A percentile compares a stretch with the other conserved stretches of the same genome.
Conservation (phyloP, 208 protist species). For the Paratrypanosoma confusum region DNA sequence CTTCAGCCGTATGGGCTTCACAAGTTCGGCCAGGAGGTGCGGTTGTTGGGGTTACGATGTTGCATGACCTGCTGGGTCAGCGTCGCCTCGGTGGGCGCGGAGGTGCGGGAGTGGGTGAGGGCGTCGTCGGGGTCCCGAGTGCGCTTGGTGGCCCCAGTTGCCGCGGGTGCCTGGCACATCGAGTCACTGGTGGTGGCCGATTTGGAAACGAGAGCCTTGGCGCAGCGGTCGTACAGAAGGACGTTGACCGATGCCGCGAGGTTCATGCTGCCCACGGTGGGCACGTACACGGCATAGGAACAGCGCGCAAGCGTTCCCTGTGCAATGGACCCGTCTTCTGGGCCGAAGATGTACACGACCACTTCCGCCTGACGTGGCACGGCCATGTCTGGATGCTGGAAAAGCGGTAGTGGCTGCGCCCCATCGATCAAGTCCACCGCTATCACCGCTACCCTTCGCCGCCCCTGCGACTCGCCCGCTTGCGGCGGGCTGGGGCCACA, state of each 20-base stretch:
- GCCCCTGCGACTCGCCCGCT: neutral
- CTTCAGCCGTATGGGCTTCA: neutral
- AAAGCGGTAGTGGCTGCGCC: slow-evolving; percentile 25
- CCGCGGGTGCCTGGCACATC: too few relatives aligned
- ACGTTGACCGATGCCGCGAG: slow-evolving; percentile 58
- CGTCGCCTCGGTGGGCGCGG: too few relatives aligned
- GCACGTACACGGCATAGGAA: slow-evolving; percentile 54
- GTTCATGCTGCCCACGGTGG: slow-evolving; percentile 61
- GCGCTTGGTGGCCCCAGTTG: too few relatives aligned
- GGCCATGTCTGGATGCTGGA: slow-evolving; percentile 17
- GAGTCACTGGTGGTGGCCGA: too few relatives aligned
- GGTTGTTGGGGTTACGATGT: neutral
- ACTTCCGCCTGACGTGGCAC: slow-evolving; percentile 3
- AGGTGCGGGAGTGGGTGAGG: too few relatives aligned
- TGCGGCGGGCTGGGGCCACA: too few relatives aligned
- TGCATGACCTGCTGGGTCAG: slow-evolving; percentile 1
- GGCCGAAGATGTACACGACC: slow-evolving; percentile 58
- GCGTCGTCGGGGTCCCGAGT: too few relatives aligned
- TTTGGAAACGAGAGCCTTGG: too few relatives aligned
- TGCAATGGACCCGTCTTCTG: slow-evolving; percentile 49
- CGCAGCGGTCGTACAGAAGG: slow-evolving; percentile 53
- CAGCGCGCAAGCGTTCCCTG: slow-evolving; percentile 23
- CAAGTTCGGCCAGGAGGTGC: neutral
- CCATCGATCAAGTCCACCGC: slow-evolving; percentile 55
- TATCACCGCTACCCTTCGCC: slow-evolving; percentile 18